phyloP scores from a whole-genome alignment of 2,329 filamentous ascomycete species.

The Colletotrichum sp. region DNA sequence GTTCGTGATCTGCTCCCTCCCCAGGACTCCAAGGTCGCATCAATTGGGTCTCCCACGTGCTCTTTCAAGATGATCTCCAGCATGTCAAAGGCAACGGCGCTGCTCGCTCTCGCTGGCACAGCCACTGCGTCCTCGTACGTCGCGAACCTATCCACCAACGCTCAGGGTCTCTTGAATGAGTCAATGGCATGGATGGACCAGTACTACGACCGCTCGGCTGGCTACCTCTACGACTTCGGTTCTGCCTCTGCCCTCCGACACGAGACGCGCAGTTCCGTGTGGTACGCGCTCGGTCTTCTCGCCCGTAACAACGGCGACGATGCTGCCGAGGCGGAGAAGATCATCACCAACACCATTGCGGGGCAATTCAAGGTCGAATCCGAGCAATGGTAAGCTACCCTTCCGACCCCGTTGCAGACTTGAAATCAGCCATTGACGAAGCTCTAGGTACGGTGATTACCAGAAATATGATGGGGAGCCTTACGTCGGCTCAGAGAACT shows the following conservation, averaged over 20 bases:
- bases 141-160: constrained; percentile 27
- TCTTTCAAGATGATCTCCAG: background rate
- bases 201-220: constrained; percentile 55
- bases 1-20: background rate
- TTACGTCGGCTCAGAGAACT: constrained; percentile 54
- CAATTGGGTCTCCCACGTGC: background rate
- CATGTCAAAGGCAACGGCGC: constrained; percentile 2
- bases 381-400: constrained; percentile 55
- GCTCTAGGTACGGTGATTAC: constrained; percentile 51
- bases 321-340: constrained; percentile 53
- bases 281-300: constrained; percentile 65
- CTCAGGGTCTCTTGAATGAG: constrained; percentile 47
- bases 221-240: constrained; percentile 58
- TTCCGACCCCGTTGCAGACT: background rate
- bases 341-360: constrained; percentile 57
- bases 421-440: constrained; percentile 16
- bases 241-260: constrained; percentile 52
- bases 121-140: constrained; percentile 18
- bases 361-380: constrained; percentile 56
- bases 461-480: constrained; percentile 63
- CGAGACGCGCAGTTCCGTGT: constrained; percentile 61
- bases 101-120: constrained; percentile 8
- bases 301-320: constrained; percentile 58
- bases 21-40: background rate
- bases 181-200: constrained; percentile 62